Evolutionary conservation across 1,284 basidiomycete genomes (phyloP).

Genomic region (Vanrija humicola): DNA sequence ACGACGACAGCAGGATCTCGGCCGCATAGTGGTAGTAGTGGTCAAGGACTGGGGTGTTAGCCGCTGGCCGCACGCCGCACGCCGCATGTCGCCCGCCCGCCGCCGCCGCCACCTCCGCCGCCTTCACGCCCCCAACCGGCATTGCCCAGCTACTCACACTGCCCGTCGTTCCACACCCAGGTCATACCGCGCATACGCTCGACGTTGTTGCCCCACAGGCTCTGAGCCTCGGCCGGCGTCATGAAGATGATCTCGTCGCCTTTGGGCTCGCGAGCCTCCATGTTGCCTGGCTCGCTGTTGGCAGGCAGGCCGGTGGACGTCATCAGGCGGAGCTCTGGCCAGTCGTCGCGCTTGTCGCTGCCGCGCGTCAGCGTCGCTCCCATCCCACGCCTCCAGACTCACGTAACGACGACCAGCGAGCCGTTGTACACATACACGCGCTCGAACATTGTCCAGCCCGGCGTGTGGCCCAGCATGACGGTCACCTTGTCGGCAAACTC

Average conservation of each 20-base stretch:
- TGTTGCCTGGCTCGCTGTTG: conserved; percentile 60
- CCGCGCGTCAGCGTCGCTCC: background rate
- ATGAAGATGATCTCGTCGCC: conserved; percentile 55
- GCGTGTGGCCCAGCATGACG: conserved; percentile 33
- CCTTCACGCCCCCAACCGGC: too few relatives aligned
- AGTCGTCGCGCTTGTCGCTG: conserved; percentile 42
- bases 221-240: conserved; percentile 58
- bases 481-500: conserved; percentile 26
- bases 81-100: background rate
- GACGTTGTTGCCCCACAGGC: conserved; percentile 62
- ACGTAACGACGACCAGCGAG: conserved; percentile 62
- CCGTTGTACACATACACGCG: conserved; percentile 67
- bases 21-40: conserved; percentile 81
- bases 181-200: conserved; percentile 67
- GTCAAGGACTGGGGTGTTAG: conserved; percentile 54
- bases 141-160: conserved; percentile 34
- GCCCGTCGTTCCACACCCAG: conserved; percentile 48
- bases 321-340: conserved; percentile 63
- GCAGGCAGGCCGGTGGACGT: conserved; percentile 65
- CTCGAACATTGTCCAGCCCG: conserved; percentile 48
- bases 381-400: conserved; percentile 30
- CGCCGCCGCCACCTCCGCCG: background rate
- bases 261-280: conserved; percentile 62
- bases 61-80: background rate
- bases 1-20: conserved; percentile 67